Evolutionary conservation across 768 basidiomycete genomes (phyloP), one percentile per base, ranked within the genome.

Genomic region (Cubamyces lactineus): DNA sequence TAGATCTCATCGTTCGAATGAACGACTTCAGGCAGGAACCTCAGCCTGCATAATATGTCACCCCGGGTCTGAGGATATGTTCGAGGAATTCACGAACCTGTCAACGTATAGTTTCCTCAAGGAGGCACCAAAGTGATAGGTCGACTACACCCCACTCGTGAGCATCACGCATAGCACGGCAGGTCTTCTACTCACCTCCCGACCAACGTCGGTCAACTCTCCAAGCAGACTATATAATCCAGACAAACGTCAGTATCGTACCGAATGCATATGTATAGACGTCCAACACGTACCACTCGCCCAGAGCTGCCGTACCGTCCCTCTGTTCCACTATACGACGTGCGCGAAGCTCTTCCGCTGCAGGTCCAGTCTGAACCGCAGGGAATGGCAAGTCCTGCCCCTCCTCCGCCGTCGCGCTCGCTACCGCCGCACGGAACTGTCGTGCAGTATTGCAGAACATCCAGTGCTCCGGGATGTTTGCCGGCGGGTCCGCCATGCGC

Each of bases 391-490:
- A 2, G 38, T 28, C 30, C 24, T 19, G n/a, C 12, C 24, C 42
- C 19, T 49, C 59, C 15, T 41, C 53, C 42, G 53, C 53, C 24
- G 64, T 69, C n/a, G 69, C 59, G 65, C 75, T 67, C 63, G 73
- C 69, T 12, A 84, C 80, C 15, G 81, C 75, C 26, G 80, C 78
- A 17, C 75, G 74, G 66, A 87, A 86, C 26, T 78, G 76, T 41
- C 79, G 77, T 7, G 82, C 82, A 0, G 78, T 79, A 57, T 79
- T 81, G 70, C 88, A 89, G 79, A 89, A 79, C 58, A 79, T 73
- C 88, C 91, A 92, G 64, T 88, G 77, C 66, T 83, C 81, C 1
- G 88, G 86, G 56, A 92, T 84, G 30, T 80, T 84, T 12, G 85
- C 85, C 0, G 88, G 88, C 8, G 86, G 77, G 4, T 78, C 80